Base-by-base conservation (phyloP, 2,329 filamentous ascomycete species). In the Sphaerostilbella broomeana region DNA sequence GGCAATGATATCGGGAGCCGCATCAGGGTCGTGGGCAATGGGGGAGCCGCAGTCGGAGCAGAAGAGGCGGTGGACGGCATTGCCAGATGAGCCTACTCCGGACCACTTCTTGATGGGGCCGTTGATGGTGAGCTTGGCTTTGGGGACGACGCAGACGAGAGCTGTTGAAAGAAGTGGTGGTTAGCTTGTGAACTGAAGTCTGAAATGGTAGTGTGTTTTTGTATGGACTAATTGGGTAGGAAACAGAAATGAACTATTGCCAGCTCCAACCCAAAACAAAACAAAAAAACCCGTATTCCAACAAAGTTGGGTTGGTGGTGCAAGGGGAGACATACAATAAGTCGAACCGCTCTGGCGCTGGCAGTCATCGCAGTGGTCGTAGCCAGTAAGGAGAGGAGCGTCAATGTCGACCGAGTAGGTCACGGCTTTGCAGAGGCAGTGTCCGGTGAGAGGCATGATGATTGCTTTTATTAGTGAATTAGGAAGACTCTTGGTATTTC, bases 321-420 rank as follows among this genome's bases (percentile, higher is more conserved):
- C n/a, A n/a, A n/a, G n/a, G n/a, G n/a, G 13, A 24, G 33, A 56
- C 72, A 47, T 61, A 79, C 75, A 83, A 61, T 84, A 84, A 42
- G 79, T 81, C 13, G 77, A 82, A 48, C 79, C 79, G 35, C 64
- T 73, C 64, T 84, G 79, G 55, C 79, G 77, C 63, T 84, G 79
- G 70, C 79, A 84, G 63, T 83, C 79, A 55, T 84, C 79, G 54
- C 79, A 84, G 68, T 84, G 79, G 57, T 84, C 81, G 59, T 84
- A 83, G 47, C 73, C 79, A 36, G 74, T 75, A 59, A 73, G 29
- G 39, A 73, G 54, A 38, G 72, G 71, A 34, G 60, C 63, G 18
- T 74, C 71, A 43, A 72, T 60, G 57, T 72, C 69, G 35, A 61
- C 66, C 56, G 71, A 71, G 71, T 86, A 88, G 56, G 80, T 84